A percentile compares a stretch with the other conserved stretches of the same genome.
These are phyloP conservation scores for Colletotrichum australisinense DNA, from an alignment of 2,329 filamentous ascomycete genomes.

Conservation along the genomic window DNA sequence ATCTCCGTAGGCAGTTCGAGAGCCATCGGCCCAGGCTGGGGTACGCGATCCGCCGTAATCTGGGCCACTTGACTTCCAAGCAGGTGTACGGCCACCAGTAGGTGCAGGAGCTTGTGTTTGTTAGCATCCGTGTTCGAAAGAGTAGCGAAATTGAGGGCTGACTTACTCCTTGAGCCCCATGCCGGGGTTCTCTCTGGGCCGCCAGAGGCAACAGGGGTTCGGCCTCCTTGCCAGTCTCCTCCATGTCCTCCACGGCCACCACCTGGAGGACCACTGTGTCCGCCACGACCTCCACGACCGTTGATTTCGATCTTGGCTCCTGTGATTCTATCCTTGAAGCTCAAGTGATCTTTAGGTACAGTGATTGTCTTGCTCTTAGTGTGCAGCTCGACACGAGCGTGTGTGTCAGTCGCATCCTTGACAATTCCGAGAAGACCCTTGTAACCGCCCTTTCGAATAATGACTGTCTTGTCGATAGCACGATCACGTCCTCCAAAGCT, in stretches of 20 bases:
- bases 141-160: slow-evolving; percentile 37
- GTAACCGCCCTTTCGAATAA: slow-evolving; percentile 86
- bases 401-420: slow-evolving; percentile 89
- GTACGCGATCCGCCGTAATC: slow-evolving; percentile 70
- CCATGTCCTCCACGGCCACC: slow-evolving; percentile 57
- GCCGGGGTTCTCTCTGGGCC: slow-evolving; percentile 79
- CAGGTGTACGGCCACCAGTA: slow-evolving; percentile 69
- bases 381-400: slow-evolving; percentile 91
- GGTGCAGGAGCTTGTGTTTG: slow-evolving; percentile 61
- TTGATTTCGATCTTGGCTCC: slow-evolving; percentile 82
- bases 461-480: slow-evolving; percentile 91
- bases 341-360: slow-evolving; percentile 83
- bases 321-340: slow-evolving; percentile 85
- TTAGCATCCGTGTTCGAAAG: slow-evolving; percentile 39
- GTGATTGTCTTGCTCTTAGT: slow-evolving; percentile 93
- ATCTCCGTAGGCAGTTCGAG: slow-evolving; percentile 76
- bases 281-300: slow-evolving; percentile 56
- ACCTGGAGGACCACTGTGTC: slow-evolving; percentile 52
- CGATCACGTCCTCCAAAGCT: slow-evolving; percentile 80
- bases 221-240: slow-evolving; percentile 70
- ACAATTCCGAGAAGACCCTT: slow-evolving; percentile 96
- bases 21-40: slow-evolving; percentile 77
- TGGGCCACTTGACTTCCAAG: slow-evolving; percentile 63
- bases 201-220: slow-evolving; percentile 73
- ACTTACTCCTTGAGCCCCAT: slow-evolving; percentile 78